A percentile compares a stretch with the other conserved stretches of the same genome.
phyloP scores from a whole-genome alignment of 2,329 filamentous ascomycete species.

The Diaporthe citri region DNA sequence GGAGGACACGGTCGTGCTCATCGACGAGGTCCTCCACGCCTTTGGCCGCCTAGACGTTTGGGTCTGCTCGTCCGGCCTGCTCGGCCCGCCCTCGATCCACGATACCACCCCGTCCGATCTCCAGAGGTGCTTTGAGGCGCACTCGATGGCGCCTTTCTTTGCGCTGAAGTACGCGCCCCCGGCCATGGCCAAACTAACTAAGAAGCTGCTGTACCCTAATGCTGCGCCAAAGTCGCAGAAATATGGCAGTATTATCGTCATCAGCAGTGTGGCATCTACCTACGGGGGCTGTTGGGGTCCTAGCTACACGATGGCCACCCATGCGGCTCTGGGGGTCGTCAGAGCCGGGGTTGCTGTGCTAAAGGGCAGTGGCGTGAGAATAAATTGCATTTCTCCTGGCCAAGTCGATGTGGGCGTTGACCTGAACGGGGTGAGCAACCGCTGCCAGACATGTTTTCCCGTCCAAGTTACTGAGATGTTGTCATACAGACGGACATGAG shows the following conservation, averaged over 20 bases:
- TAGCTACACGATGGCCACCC: constrained; percentile 70
- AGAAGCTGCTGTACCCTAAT: constrained; percentile 68
- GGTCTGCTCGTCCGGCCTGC: constrained; percentile 68
- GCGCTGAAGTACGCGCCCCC: constrained; percentile 74
- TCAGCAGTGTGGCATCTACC: constrained; percentile 67
- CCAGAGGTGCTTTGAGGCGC: constrained; percentile 70
- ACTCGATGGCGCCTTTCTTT: constrained; percentile 73
- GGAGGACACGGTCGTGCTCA: constrained; percentile 69
- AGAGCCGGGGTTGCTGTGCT: constrained; percentile 67
- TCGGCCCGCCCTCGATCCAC: constrained; percentile 69
- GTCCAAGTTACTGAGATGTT: not conserved
- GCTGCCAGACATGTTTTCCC: not conserved
- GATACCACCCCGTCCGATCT: constrained; percentile 68
- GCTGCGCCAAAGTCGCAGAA: constrained; percentile 69
- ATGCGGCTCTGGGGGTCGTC: constrained; percentile 73
- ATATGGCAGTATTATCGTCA: constrained; percentile 75
- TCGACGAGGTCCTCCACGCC: constrained; percentile 73
- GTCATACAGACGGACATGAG: constrained; percentile 58
- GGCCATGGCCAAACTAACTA: constrained; percentile 71
- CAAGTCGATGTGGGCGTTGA: constrained; percentile 56
- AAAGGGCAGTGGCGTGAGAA: constrained; percentile 69
- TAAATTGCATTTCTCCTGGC: constrained; percentile 64
- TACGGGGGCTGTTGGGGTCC: constrained; percentile 72
- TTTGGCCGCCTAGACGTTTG: constrained; percentile 72
- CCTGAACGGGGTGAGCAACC: constrained; percentile 55